Conservation (phyloP, 306 rosid species). For the Rosa lucieae region DNA sequence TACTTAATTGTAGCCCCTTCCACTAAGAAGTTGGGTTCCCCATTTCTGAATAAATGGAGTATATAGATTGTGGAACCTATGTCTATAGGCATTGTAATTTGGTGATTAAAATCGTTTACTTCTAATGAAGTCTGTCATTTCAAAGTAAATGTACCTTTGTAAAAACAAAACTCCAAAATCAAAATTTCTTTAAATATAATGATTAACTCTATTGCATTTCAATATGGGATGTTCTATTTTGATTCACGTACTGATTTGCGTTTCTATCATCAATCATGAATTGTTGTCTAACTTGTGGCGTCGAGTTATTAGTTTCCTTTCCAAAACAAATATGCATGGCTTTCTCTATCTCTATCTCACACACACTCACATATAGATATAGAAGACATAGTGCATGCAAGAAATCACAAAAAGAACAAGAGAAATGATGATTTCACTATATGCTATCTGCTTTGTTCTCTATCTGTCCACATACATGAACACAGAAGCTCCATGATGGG, state of each 20-base stretch:
- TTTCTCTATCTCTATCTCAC: background rate
- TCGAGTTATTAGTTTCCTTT: background rate
- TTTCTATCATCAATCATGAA: background rate
- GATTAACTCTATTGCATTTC: background rate
- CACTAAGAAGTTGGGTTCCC: background rate
- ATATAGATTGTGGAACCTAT: background rate
- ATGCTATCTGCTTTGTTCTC: constrained; percentile 47
- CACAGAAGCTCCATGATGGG: constrained; percentile 54
- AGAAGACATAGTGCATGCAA: constrained; percentile 25
- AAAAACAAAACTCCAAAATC: background rate
- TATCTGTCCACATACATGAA: constrained; percentile 50
- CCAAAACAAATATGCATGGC: background rate
- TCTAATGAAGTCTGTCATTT: background rate
- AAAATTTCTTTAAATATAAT: background rate
- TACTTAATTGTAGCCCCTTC: background rate
- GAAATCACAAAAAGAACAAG: constrained; percentile 51
- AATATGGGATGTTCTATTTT: background rate
- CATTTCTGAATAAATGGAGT: background rate
- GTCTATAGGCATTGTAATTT: background rate
- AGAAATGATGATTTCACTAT: constrained; percentile 41
- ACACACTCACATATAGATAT: background rate
- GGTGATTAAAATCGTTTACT: background rate
- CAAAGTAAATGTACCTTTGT: background rate
- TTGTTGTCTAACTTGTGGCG: background rate
- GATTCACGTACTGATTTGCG: background rate